Conservation (phyloP, 176 grass and related monocot species). For the Phragmites australis region DNA sequence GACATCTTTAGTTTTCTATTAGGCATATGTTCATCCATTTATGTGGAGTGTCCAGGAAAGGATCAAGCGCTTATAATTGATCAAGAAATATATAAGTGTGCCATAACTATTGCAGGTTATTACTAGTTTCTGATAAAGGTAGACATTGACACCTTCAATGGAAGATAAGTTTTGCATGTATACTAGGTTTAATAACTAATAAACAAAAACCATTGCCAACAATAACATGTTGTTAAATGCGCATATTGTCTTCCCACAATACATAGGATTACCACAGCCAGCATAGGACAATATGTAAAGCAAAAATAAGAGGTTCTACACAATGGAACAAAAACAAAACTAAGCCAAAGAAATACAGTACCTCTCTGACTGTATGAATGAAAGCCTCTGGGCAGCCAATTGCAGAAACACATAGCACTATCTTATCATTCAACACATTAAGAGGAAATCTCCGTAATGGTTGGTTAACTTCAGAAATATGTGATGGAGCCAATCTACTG, state of each 20-base stretch:
- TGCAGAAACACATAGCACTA: constrained; percentile 73
- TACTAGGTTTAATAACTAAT: neutral
- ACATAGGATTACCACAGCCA: constrained; percentile 3
- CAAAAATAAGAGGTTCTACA: constrained; percentile 15
- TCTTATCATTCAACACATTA: constrained; percentile 44
- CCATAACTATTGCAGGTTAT: neutral
- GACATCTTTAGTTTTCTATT: neutral
- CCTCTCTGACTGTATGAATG: constrained; percentile 58
- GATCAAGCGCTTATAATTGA: neutral
- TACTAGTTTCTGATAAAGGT: neutral
- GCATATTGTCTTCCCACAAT: neutral
- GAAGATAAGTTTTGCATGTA: neutral
- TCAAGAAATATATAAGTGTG: neutral
- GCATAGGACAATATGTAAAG: neutral
- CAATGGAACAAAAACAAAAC: constrained; percentile 3
- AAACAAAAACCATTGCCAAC: neutral
- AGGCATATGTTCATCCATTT: no score
- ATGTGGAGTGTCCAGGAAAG: neutral
- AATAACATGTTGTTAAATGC: neutral
- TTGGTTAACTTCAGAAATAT: constrained; percentile 71
- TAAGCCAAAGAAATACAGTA: constrained; percentile 15
- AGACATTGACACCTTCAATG: neutral
- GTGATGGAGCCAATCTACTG: constrained; percentile 76
- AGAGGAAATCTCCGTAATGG: constrained; percentile 50
- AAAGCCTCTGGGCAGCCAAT: constrained; percentile 84